A percentile compares a stretch with the other conserved stretches of the same genome.
Conservation (phyloP, 805 yeast genomes). For the Ogataea sp. region DNA sequence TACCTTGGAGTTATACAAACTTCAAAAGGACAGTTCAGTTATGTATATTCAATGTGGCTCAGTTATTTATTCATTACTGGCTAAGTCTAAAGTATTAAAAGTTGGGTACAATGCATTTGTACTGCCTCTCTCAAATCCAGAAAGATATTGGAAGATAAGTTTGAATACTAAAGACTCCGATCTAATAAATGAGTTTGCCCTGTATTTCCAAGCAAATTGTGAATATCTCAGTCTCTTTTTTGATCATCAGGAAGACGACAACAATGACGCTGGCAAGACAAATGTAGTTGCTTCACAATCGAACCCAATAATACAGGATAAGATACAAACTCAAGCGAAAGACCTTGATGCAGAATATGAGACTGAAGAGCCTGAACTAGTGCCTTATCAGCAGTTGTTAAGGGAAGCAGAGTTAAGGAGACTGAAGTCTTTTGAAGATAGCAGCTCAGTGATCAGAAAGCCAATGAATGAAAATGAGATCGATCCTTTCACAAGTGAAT, state of each 20-base stretch:
- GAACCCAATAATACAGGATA: too few species aligned
- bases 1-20: constrained; percentile 47
- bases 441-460: not conserved
- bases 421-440: not conserved
- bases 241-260: constrained; percentile 4
- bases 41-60: constrained; percentile 61
- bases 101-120: constrained; percentile 41
- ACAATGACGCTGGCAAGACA: not conserved
- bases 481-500: not conserved
- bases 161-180: constrained; percentile 25
- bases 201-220: constrained; percentile 10
- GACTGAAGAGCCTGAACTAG: too few species aligned
- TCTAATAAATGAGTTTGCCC: constrained; percentile 23
- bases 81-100: constrained; percentile 51
- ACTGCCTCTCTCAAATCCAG: constrained; percentile 65
- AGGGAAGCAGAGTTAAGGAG: not conserved
- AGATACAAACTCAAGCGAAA: not conserved
- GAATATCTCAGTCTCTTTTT: constrained; percentile 14
- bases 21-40: constrained; percentile 44
- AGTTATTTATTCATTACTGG: constrained; percentile 67
- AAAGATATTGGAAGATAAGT: constrained; percentile 60
- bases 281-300: not conserved
- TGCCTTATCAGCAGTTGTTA: not conserved
- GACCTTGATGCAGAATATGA: too few species aligned
- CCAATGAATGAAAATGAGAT: not conserved